phyloP scores from a whole-genome alignment of 352 stramenopile species.

The Thraustotheca clavata region DNA sequence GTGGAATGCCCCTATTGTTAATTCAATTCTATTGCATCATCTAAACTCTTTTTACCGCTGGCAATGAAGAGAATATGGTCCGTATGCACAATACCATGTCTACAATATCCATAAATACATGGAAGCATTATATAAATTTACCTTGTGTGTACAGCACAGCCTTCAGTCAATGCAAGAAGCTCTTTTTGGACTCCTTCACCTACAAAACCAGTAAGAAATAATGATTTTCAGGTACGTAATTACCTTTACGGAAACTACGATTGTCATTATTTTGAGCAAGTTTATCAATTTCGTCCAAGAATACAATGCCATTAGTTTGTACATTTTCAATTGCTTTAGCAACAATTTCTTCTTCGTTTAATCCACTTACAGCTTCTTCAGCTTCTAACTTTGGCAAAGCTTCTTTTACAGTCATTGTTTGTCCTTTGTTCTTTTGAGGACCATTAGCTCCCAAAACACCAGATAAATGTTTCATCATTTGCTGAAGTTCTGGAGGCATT shows the following conservation, averaged over 20 bases:
- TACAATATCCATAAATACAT: neutral
- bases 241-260: slow-evolving; percentile 56
- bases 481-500: slow-evolving; percentile 67
- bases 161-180: slow-evolving; percentile 97
- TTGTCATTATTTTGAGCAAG: slow-evolving; percentile 88
- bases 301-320: slow-evolving; percentile 98
- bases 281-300: slow-evolving; percentile 99
- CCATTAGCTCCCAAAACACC: slow-evolving; percentile 25
- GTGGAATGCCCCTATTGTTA: slow-evolving; percentile 89
- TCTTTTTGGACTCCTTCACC: slow-evolving; percentile 98
- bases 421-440: slow-evolving; percentile 28
- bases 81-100: slow-evolving; percentile 94
- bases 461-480: slow-evolving; percentile 71
- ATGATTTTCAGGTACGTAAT: neutral
- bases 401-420: slow-evolving; percentile 66
- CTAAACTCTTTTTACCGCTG: slow-evolving; percentile 32
- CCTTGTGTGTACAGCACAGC: slow-evolving; percentile 92
- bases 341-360: slow-evolving; percentile 69
- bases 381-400: slow-evolving; percentile 58
- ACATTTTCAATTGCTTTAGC: slow-evolving; percentile 78
- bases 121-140: slow-evolving; percentile 26
- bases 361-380: slow-evolving; percentile 61
- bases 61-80: slow-evolving; percentile 99
- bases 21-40: no score
- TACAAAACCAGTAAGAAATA: neutral